Evolutionary conservation across 306 rosid species (phyloP).

Genomic region (Corylus avellana): DNA sequence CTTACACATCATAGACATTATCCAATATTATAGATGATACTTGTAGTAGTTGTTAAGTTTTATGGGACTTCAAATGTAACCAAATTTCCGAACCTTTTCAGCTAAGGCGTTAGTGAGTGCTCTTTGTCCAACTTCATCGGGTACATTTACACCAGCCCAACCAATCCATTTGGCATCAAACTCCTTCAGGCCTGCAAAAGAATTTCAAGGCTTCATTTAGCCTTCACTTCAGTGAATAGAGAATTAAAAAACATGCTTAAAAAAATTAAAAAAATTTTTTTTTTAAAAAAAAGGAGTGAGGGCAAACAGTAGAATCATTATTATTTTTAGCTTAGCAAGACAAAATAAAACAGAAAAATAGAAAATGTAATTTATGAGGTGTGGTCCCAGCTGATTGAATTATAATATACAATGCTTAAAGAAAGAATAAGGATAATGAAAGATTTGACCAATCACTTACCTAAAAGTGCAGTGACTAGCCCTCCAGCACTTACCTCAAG

Average conservation of each 20-base stretch:
- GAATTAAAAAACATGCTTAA: slow-evolving; percentile 1
- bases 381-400: background rate
- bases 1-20: slow-evolving; percentile 9
- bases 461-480: slow-evolving; percentile 94
- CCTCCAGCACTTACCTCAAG: slow-evolving; percentile 94
- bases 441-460: slow-evolving; percentile 42
- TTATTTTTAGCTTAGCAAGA: slow-evolving; percentile 13
- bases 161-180: slow-evolving; percentile 98
- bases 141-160: slow-evolving; percentile 97
- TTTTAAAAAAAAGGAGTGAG: background rate
- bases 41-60: slow-evolving; percentile 12
- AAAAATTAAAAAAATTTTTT: background rate
- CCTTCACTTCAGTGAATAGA: slow-evolving; percentile 18
- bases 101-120: slow-evolving; percentile 83
- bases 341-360: background rate
- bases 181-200: slow-evolving; percentile 86
- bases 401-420: slow-evolving; percentile 13
- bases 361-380: background rate
- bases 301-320: slow-evolving; percentile 9
- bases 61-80: slow-evolving; percentile 13
- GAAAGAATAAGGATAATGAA: slow-evolving; percentile 28
- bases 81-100: slow-evolving; percentile 69
- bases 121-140: slow-evolving; percentile 74
- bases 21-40: slow-evolving; percentile 9
- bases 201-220: slow-evolving; percentile 32